phyloP scores from a whole-genome alignment of 202 grass and related monocot genomes.

The Carex sylvatica region DNA sequence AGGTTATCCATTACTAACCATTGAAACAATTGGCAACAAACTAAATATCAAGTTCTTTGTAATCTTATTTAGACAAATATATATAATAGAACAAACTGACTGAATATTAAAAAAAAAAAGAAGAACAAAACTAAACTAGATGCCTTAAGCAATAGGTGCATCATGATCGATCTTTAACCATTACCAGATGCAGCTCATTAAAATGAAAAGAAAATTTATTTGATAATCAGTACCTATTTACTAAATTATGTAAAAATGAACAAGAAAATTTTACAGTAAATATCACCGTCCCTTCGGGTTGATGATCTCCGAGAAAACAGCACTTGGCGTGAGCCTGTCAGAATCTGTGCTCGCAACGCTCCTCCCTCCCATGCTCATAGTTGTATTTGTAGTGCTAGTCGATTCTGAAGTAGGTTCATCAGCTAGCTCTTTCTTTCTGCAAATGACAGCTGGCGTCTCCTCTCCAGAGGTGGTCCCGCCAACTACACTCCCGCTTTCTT shows the following conservation, averaged over 20 bases:
- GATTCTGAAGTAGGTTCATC: conserved; percentile 25
- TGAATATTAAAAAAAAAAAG: background rate
- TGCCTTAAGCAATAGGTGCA: background rate
- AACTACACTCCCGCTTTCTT: conserved; percentile 39
- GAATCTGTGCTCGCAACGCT: conserved; percentile 44
- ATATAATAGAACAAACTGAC: background rate
- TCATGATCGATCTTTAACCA: background rate
- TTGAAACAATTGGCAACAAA: background rate
- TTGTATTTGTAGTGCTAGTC: conserved; percentile 37
- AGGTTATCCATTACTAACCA: background rate
- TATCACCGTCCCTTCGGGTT: conserved; percentile 60
- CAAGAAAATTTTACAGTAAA: background rate
- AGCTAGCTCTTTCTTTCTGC: background rate
- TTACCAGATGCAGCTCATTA: background rate
- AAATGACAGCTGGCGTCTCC: background rate
- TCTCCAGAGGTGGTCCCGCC: background rate
- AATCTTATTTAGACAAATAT: background rate
- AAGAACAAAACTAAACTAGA: background rate
- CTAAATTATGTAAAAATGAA: background rate
- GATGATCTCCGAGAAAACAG: conserved; percentile 67
- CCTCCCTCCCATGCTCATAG: conserved; percentile 31
- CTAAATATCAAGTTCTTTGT: background rate
- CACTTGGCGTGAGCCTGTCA: conserved; percentile 36
- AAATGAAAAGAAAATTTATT: background rate
- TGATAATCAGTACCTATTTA: background rate